Percentiles rank a stretch among this genome's conserved stretches.
phyloP scores from a whole-genome alignment of 495 filamentous ascomycete genomes.

The Articulospora tetracladia region DNA sequence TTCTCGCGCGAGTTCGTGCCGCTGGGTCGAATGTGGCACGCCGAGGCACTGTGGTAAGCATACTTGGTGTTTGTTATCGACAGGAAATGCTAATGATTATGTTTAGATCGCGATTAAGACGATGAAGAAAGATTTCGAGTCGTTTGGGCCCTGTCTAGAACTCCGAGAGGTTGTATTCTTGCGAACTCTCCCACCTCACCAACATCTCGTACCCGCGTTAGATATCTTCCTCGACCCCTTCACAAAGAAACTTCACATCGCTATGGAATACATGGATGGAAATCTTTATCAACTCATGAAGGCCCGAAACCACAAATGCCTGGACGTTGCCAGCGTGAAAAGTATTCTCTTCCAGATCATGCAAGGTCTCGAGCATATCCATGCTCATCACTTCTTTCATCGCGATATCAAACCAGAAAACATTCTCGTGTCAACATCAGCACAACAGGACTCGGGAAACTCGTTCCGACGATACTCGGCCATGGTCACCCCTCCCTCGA shows the following conservation, averaged over 20 bases:
- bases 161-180: conserved; percentile 96
- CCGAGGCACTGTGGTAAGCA: conserved; percentile 84
- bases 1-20: conserved; percentile 82
- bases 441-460: conserved; percentile 69
- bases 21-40: conserved; percentile 86
- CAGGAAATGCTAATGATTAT: neutral
- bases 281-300: conserved; percentile 99
- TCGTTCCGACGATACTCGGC: conserved; percentile 90
- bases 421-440: conserved; percentile 93
- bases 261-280: conserved; percentile 99
- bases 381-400: conserved; percentile 96
- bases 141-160: conserved; percentile 82
- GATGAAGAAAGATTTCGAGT: conserved; percentile 99
- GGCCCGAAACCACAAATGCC: conserved; percentile 85
- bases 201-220: conserved; percentile 90
- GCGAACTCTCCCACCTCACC: conserved; percentile 77
- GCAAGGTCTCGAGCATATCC: conserved; percentile 93
- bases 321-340: conserved; percentile 91
- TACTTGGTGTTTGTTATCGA: neutral
- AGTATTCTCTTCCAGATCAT: conserved; percentile 97
- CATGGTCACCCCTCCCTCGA: conserved; percentile 90
- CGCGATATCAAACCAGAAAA: conserved; percentile 99
- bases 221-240: conserved; percentile 98
- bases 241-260: conserved; percentile 93
- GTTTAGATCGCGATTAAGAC: conserved; percentile 95